A percentile compares a stretch with the other conserved stretches of the same genome.
phyloP scores from a whole-genome alignment of 306 rosid species.

The Lathyrus oleraceus region DNA sequence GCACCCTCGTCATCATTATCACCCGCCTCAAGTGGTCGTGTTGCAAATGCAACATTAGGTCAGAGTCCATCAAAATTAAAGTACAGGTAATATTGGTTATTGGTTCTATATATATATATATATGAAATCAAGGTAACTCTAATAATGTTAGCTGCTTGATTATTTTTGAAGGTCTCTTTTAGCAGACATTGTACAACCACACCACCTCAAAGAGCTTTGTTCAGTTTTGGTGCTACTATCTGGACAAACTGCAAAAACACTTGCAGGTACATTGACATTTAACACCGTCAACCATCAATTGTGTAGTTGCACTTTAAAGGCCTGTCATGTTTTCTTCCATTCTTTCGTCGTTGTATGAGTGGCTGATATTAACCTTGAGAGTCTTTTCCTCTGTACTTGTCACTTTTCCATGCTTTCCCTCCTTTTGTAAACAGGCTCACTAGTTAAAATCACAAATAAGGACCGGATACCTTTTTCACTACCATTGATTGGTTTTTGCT shows the following conservation, averaged over 20 bases:
- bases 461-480: neutral
- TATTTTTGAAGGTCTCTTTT: slow-evolving; percentile 77
- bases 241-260: slow-evolving; percentile 81
- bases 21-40: slow-evolving; percentile 60
- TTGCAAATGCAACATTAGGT: slow-evolving; percentile 61
- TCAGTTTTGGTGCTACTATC: slow-evolving; percentile 85
- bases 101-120: slow-evolving; percentile 25
- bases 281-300: slow-evolving; percentile 1
- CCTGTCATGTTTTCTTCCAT: slow-evolving; percentile 16
- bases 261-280: slow-evolving; percentile 62
- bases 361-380: slow-evolving; percentile 18
- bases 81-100: slow-evolving; percentile 61
- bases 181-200: slow-evolving; percentile 96
- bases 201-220: slow-evolving; percentile 92
- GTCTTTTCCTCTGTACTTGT: neutral
- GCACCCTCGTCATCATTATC: slow-evolving; percentile 57
- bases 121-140: slow-evolving; percentile 22
- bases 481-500: slow-evolving; percentile 6
- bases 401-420: slow-evolving; percentile 2
- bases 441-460: slow-evolving; percentile 18
- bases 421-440: neutral
- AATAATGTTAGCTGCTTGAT: slow-evolving; percentile 36
- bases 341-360: slow-evolving; percentile 4
- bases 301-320: slow-evolving; percentile 7
- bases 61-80: slow-evolving; percentile 68